phyloP scores from a whole-genome alignment of 495 filamentous ascomycete genomes.

The Penicillium bialowiezense region DNA sequence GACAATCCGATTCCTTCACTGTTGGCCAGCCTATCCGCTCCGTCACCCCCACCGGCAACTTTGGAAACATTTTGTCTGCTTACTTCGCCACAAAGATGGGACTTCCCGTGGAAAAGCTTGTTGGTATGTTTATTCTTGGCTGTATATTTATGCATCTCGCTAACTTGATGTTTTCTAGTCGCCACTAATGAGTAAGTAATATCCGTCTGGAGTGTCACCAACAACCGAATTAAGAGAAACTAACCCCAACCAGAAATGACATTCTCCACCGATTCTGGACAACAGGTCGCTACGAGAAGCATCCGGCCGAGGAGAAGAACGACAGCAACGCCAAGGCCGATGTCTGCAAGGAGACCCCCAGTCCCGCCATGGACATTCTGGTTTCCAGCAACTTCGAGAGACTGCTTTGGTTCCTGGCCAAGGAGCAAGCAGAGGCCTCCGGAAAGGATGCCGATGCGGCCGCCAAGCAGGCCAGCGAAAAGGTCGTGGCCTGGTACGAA shows the following conservation, averaged over 20 bases:
- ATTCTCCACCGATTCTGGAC: conserved; percentile 23
- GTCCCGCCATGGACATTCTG: conserved; percentile 95
- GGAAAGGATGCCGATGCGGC: conserved; percentile 19
- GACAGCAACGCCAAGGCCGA: too few species aligned
- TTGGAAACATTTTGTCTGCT: conserved; percentile 92
- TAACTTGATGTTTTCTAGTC: conserved; percentile 24
- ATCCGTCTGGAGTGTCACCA: conserved; percentile 67
- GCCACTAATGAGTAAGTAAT: conserved; percentile 96
- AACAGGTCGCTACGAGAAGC: conserved; percentile 65
- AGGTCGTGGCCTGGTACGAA: conserved; percentile 65
- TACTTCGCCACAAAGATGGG: conserved; percentile 92
- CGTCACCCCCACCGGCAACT: conserved; percentile 90
- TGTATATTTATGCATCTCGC: background rate
- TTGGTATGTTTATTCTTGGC: conserved; percentile 34
- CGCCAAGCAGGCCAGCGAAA: conserved; percentile 56
- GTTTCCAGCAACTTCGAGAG: conserved; percentile 95
- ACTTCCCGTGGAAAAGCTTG: conserved; percentile 75
- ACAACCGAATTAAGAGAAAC: too few species aligned
- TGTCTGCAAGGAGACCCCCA: conserved; percentile 71
- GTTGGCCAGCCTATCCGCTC: conserved; percentile 63
- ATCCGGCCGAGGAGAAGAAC: conserved; percentile 48
- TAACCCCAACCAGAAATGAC: background rate
- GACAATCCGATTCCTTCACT: conserved; percentile 44
- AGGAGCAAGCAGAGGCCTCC: conserved; percentile 48
- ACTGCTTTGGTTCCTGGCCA: conserved; percentile 88